Base-by-base conservation (phyloP, 768 basidiomycete genomes). In the Peribolospora baueri region DNA sequence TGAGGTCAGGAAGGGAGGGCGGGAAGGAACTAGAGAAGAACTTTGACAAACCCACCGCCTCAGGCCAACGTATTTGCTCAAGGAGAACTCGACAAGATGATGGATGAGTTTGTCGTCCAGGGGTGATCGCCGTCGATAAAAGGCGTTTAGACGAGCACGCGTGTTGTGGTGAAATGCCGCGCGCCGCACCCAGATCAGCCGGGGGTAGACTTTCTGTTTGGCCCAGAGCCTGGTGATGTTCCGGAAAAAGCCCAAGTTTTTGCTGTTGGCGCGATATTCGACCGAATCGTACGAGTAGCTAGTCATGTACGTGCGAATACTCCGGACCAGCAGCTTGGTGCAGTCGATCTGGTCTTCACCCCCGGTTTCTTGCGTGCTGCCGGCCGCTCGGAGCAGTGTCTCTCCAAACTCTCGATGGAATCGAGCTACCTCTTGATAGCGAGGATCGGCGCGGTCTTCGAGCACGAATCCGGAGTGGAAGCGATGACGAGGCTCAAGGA, bases 171-270 rank as follows among this genome's bases (percentile, higher is more conserved):
- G 63, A 25, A 64, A 53, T 11, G 54, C 55, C 25, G 63, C 63
- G 1, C 63, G 56, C 4, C 63, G 60, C 7, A 63, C 60, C 62
- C 61, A 61, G 7, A 61, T 46, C 13, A 79, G 76, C 60, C 83
- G 70, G 10, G 83, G 83, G 81, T 81, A 84, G 9, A 72, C 72
- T 64, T 81, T 81, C 65, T 86, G 83, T 43, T 64, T 62, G 50
- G 54, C 57, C 8, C 50, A 56, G 48, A 48, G 51, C 14, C 46
- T 54, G 40, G 57, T 56, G 50, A 61, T 53, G 50, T 53, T 57
- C 9, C 57, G 51, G 9, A 52, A 56, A 42, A 53, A 59, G 42
- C 52, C 59, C 43, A 56, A 63, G n/a, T 52, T 64, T 76, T 70
- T 37, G 61, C 63, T 64, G 57, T 60, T 53, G 11, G 59, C 48